phyloP scores from a whole-genome alignment of 306 rosid genomes.

The Trifolium fragiferum region DNA sequence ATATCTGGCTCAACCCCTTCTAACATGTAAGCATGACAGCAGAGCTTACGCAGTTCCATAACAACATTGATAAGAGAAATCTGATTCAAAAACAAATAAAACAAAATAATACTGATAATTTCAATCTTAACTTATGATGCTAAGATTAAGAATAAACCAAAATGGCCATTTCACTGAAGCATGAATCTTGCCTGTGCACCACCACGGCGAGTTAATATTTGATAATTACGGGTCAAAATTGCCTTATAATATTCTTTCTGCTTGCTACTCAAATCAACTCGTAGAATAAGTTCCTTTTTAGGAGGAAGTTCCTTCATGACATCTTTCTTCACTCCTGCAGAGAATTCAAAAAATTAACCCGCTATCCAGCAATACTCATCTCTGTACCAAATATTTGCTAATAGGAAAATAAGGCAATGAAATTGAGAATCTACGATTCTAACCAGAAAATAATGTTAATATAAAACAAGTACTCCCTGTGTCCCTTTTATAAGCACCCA shows the following conservation, averaged over 20 bases:
- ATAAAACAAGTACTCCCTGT: background rate
- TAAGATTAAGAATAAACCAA: constrained; percentile 33
- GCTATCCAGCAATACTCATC: constrained; percentile 25
- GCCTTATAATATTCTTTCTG: constrained; percentile 99
- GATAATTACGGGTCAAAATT: constrained; percentile 96
- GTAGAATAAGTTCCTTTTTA: constrained; percentile 93
- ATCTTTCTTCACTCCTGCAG: constrained; percentile 96
- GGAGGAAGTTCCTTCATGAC: constrained; percentile 99
- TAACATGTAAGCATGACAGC: constrained; percentile 96
- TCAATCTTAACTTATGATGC: constrained; percentile 28
- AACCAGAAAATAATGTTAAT: background rate
- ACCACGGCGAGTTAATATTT: constrained; percentile 92
- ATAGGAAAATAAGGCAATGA: background rate
- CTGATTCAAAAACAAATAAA: constrained; percentile 56
- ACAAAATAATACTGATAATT: constrained; percentile 32
- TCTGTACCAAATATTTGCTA: constrained; percentile 13
- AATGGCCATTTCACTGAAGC: constrained; percentile 24
- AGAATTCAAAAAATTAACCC: constrained; percentile 37
- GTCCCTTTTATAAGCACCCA: too few relatives aligned
- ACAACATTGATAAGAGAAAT: constrained; percentile 98
- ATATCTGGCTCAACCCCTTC: constrained; percentile 99
- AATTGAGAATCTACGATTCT: background rate
- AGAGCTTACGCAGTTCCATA: constrained; percentile 97
- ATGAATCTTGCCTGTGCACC: constrained; percentile 83
- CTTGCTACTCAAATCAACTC: constrained; percentile 89